Base-by-base conservation (phyloP, 306 rosid genomes). In the Urtica urens region DNA sequence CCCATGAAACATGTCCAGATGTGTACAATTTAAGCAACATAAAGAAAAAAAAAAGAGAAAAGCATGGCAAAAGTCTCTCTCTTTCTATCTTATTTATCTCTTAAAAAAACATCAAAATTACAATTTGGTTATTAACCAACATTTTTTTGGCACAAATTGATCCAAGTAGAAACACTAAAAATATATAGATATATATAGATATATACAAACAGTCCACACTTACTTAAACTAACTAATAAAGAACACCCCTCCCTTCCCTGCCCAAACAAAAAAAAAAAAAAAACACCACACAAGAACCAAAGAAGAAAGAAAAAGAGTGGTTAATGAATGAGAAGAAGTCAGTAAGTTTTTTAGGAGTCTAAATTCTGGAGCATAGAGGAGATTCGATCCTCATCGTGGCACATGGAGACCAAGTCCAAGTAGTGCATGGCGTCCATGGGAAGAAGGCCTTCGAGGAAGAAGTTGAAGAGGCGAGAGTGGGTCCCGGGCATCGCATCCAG, bases 401-500 rank as follows among this genome's bases (percentile, higher is more conserved):
- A 78, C 65, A 59, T 72, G 34, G 55, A 48, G 39, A 86, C 73
- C 60, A 82, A 59, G 54, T 86, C 96, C 78, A 86, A 41, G 63
- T 86, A 86, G 53, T 72, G 79, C 79, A 86, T 72, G 15, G 96
- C 86, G 72, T 86, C 96, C 18, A 23, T 41, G 16, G 90, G 75
- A 35, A 67, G 60, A 9, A 86, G 75, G 27, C 96, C 96, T 68
- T 86, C 86, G 3, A 86, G 90, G 30, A 86, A 50, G 64, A 72
- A 72, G 61, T 72, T 82, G 5, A 86, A 68, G 35, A 82, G 61
- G 45, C 72, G 90, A 6, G 78, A 60, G 33, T 86, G 96, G 16
- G 93, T 77, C 58, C 48, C 86, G 56, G 72, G 80, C 96, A 86
- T 86, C 67, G 79, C 80, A 27, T 82, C 84, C 49, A 82, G 53